Percentiles rank a stretch among this genome's conserved stretches.
These are phyloP conservation scores for Mediolabrus comicus DNA, from an alignment of 108 stramenopile genomes.

Conservation along the genomic window DNA sequence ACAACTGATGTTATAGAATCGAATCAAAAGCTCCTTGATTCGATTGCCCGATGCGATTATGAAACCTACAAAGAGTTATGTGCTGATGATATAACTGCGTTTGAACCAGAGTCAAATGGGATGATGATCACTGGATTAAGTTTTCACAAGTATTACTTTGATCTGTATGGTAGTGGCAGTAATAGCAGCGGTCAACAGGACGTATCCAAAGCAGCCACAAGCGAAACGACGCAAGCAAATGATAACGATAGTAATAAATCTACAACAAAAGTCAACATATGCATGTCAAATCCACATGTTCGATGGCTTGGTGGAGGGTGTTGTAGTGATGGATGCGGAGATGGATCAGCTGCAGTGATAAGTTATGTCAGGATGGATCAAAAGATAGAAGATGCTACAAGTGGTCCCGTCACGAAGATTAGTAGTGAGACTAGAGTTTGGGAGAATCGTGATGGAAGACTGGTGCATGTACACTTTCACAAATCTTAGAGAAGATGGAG, in stretches of 20 bases:
- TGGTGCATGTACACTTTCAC: conserved; percentile 37
- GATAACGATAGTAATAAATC: too few species aligned
- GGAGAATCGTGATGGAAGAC: conserved; percentile 21
- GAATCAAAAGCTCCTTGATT: conserved; percentile 24
- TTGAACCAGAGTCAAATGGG: conserved; percentile 42
- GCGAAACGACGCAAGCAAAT: background rate
- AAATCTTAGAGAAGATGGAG: conserved; percentile 2
- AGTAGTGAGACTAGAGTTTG: conserved; percentile 35
- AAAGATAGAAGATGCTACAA: background rate
- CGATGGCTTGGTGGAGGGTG: conserved; percentile 22
- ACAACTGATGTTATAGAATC: background rate
- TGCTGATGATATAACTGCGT: conserved; percentile 23
- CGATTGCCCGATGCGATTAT: conserved; percentile 24
- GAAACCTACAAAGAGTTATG: conserved; percentile 21
- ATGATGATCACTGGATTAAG: conserved; percentile 20
- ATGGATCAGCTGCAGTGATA: conserved; percentile 22
- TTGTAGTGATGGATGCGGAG: background rate
- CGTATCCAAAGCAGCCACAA: background rate
- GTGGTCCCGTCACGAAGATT: conserved; percentile 14
- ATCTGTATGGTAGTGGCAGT: background rate
- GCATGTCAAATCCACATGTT: conserved; percentile 30
- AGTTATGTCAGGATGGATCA: conserved; percentile 38
- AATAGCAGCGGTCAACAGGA: background rate
- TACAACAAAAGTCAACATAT: conserved; percentile 15
- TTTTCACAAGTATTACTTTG: conserved; percentile 51